Conservation (phyloP, 1,284 basidiomycete genomes). For the Irpex rosettiformis region DNA sequence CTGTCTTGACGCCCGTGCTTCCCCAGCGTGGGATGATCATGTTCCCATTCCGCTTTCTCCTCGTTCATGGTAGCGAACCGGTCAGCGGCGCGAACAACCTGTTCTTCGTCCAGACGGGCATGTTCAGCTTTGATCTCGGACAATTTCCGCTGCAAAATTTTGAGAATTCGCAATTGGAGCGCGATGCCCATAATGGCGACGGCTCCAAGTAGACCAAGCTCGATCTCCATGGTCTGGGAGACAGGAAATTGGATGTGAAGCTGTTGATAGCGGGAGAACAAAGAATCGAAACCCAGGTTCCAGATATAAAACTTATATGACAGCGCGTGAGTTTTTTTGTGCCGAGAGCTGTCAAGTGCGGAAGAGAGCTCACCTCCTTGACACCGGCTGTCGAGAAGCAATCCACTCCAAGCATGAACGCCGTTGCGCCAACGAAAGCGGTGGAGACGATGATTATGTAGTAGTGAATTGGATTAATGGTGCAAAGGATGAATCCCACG, state of each 20-base stretch:
- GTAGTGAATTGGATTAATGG: constrained; percentile 63
- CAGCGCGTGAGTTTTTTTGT: neutral
- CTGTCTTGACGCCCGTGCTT: constrained; percentile 65
- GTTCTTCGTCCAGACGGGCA: constrained; percentile 68
- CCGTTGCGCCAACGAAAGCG: constrained; percentile 87
- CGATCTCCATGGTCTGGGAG: constrained; percentile 89
- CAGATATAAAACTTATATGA: constrained; percentile 81
- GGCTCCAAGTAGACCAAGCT: constrained; percentile 83
- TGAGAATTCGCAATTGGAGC: constrained; percentile 85
- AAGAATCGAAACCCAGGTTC: constrained; percentile 80
- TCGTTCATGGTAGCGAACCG: constrained; percentile 63
- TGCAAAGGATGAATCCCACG: constrained; percentile 45
- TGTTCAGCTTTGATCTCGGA: constrained; percentile 78
- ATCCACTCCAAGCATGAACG: constrained; percentile 89
- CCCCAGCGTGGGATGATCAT: constrained; percentile 64
- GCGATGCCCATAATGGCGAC: constrained; percentile 84
- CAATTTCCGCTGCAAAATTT: constrained; percentile 74
- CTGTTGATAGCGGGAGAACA: constrained; percentile 75
- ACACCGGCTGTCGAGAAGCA: constrained; percentile 89
- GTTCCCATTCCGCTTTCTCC: constrained; percentile 87
- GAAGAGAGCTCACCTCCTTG: constrained; percentile 67
- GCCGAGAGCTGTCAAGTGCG: neutral
- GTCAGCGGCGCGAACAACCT: constrained; percentile 73
- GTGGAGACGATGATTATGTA: constrained; percentile 81
- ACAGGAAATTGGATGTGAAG: constrained; percentile 78